phyloP scores from a whole-genome alignment of 2,329 filamentous ascomycete genomes.

The Laburnicola sp. region DNA sequence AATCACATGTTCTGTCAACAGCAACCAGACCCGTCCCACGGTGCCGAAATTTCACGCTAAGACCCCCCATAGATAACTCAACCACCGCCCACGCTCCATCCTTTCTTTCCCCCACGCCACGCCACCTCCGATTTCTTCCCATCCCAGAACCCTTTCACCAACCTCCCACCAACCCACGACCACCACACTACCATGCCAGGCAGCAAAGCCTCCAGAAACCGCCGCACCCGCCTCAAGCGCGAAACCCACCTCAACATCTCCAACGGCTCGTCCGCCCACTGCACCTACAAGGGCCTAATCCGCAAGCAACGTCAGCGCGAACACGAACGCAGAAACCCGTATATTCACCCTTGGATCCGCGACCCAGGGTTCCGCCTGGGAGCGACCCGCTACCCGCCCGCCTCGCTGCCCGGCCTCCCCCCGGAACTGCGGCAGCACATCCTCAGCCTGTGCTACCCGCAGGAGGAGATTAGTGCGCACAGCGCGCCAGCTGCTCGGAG shows the following conservation, averaged over 20 bases:
- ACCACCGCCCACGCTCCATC: too few relatives aligned
- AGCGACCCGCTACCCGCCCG: background rate
- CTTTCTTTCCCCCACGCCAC: background rate
- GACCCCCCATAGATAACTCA: too few relatives aligned
- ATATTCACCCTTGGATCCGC: constrained; percentile 14
- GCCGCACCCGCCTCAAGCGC: background rate
- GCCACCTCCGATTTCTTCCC: background rate
- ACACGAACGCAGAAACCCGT: background rate
- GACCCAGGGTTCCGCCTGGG: background rate
- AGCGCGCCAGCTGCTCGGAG: background rate
- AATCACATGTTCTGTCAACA: too few relatives aligned
- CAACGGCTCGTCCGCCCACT: background rate
- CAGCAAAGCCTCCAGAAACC: background rate
- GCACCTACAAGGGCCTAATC: background rate
- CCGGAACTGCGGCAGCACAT: constrained; percentile 20
- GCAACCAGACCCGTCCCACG: too few relatives aligned
- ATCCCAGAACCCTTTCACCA: background rate
- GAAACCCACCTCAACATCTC: background rate
- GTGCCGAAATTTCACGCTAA: too few relatives aligned
- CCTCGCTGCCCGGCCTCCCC: constrained; percentile 19
- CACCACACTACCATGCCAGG: too few relatives aligned
- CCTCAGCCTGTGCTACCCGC: background rate
- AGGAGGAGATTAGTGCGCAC: background rate
- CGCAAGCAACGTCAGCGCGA: too few relatives aligned
- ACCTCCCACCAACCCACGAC: background rate